These are phyloP conservation scores for Psilocybe mexicana DNA, from an alignment of 1,284 basidiomycete species.

Conservation along the genomic window DNA sequence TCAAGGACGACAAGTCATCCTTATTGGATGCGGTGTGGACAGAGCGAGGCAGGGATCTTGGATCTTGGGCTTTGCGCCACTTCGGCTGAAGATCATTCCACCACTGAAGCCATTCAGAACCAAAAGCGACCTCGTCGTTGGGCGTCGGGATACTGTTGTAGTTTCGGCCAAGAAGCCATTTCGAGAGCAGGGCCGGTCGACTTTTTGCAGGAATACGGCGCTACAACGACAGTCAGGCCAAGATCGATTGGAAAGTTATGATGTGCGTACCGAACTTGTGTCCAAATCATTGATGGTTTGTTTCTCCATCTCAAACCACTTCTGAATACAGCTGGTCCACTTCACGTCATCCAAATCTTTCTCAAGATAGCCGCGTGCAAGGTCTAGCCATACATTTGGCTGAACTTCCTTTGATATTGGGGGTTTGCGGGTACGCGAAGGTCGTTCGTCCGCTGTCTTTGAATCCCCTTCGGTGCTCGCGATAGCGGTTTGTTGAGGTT, in stretches of 20 bases:
- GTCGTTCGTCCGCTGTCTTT: too few relatives aligned
- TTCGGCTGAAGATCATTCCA: constrained; percentile 11
- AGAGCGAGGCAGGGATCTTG: not conserved
- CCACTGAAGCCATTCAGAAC: constrained; percentile 3
- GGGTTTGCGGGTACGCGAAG: not conserved
- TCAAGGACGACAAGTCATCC: not conserved
- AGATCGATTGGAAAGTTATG: not conserved
- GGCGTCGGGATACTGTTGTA: not conserved
- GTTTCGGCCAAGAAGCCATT: constrained; percentile 1
- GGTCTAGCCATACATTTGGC: not conserved
- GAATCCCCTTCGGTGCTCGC: too few relatives aligned
- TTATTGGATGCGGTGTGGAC: not conserved
- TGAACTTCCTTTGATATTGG: not conserved
- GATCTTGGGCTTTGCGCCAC: not conserved
- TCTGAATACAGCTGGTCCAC: not conserved
- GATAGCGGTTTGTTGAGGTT: too few relatives aligned
- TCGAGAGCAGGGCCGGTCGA: not conserved
- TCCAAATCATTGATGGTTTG: not conserved
- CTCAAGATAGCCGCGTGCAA: not conserved
- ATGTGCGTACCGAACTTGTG: not conserved
- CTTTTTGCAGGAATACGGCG: not conserved
- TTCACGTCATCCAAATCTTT: not conserved
- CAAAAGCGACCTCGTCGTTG: not conserved
- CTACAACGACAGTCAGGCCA: not conserved
- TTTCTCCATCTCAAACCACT: not conserved